Conservation (phyloP, 2,329 filamentous ascomycete genomes). For the Diplocarpon mali region DNA sequence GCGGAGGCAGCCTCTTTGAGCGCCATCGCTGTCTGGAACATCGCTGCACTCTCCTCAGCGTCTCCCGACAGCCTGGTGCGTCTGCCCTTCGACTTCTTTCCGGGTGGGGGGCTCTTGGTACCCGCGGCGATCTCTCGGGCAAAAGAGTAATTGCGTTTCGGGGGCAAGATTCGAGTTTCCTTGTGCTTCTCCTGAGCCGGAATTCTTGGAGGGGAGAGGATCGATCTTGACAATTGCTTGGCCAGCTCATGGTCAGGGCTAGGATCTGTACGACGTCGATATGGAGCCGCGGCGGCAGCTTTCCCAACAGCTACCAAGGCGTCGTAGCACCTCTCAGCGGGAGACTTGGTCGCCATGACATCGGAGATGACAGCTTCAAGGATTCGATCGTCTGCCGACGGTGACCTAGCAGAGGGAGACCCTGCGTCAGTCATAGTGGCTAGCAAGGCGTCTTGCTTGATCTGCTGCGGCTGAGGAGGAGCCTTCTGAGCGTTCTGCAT, state of each 20-base stretch:
- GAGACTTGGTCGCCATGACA: background rate
- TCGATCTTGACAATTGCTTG: background rate
- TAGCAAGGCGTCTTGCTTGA: background rate
- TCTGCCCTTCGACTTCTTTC: background rate
- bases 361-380: background rate
- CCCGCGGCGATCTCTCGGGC: background rate
- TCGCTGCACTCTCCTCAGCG: background rate
- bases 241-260: background rate
- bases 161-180: background rate
- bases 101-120: no score
- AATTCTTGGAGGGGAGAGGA: background rate
- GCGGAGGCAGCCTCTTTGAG: background rate
- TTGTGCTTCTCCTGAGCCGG: background rate
- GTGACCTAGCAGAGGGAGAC: background rate
- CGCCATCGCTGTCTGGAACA: background rate
- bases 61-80: background rate
- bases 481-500: background rate
- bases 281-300: background rate
- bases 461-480: background rate
- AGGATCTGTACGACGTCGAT: background rate
- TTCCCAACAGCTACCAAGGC: background rate
- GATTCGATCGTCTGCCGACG: background rate
- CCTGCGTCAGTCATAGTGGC: background rate
- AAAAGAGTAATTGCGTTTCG: background rate
- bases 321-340: background rate